Percentiles rank a stretch among this genome's conserved stretches.
These are phyloP conservation scores for Solidago caesia DNA, from an alignment of 129 eudicot genomes.

Conservation along the genomic window DNA sequence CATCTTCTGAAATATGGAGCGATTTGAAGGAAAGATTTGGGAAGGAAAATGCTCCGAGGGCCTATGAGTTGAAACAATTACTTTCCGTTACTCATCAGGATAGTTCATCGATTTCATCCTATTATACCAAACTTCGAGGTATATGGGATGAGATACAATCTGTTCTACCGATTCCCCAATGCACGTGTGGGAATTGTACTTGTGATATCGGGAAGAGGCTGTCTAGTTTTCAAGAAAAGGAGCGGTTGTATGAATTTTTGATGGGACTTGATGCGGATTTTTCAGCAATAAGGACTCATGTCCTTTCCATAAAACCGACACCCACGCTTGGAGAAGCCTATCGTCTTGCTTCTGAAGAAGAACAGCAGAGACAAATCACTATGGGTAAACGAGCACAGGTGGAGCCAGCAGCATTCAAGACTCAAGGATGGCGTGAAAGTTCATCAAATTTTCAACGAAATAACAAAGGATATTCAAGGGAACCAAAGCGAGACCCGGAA, in stretches of 20 bases:
- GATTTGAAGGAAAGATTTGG: too few species aligned
- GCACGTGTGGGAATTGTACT: neutral
- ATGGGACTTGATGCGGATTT: neutral
- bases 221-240: too few species aligned
- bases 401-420: neutral
- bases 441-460: neutral
- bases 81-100: too few species aligned
- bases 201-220: too few species aligned
- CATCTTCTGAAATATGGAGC: too few species aligned
- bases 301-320: neutral
- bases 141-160: neutral
- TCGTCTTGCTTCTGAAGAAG: neutral
- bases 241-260: neutral
- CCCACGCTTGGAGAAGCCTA: neutral
- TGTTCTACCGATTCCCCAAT: neutral
- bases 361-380: neutral
- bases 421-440: neutral
- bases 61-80: too few species aligned
- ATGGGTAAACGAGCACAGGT: neutral
- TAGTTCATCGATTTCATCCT: neutral
- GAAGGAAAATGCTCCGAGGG: too few species aligned
- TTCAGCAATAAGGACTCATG: neutral
- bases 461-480: neutral
- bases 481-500: neutral
- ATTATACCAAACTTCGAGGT: neutral